These are phyloP conservation scores for Aspergillus indologenus DNA, from an alignment of 495 filamentous ascomycete genomes.

Conservation along the genomic window DNA sequence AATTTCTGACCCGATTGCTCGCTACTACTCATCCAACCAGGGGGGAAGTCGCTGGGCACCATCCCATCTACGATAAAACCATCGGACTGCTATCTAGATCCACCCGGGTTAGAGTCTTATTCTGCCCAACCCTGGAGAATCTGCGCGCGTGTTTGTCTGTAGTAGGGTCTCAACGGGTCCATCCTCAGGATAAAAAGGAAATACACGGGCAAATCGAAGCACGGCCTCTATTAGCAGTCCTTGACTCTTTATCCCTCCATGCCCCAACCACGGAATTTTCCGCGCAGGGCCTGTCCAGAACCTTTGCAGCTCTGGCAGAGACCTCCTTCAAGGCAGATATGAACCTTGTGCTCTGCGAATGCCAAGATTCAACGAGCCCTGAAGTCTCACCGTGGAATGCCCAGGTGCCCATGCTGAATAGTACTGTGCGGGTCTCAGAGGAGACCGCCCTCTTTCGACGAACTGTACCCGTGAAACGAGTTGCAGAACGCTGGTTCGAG, in stretches of 20 bases:
- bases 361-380: slow-evolving; percentile 30
- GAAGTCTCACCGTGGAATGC: slow-evolving; percentile 47
- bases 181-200: not conserved
- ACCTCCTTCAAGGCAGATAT: slow-evolving; percentile 41
- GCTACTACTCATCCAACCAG: slow-evolving; percentile 26
- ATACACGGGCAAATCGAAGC: slow-evolving; percentile 4
- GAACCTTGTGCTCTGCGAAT: slow-evolving; percentile 44
- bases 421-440: slow-evolving; percentile 49
- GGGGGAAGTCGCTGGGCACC: slow-evolving; percentile 15
- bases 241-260: slow-evolving; percentile 67
- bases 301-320: slow-evolving; percentile 65
- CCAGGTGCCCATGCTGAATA: slow-evolving; percentile 61
- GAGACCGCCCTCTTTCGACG: slow-evolving; percentile 65
- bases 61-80: slow-evolving; percentile 56
- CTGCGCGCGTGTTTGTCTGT: slow-evolving; percentile 71
- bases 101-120: slow-evolving; percentile 63
- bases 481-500: slow-evolving; percentile 71
- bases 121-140: slow-evolving; percentile 70
- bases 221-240: slow-evolving; percentile 53
- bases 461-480: slow-evolving; percentile 59
- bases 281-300: slow-evolving; percentile 74
- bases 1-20: slow-evolving; percentile 56
- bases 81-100: slow-evolving; percentile 66
- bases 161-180: slow-evolving; percentile 29
- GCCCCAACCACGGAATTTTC: slow-evolving; percentile 75